These are phyloP conservation scores for Claviceps africana DNA, from an alignment of 2,329 filamentous ascomycete species.

Conservation along the genomic window DNA sequence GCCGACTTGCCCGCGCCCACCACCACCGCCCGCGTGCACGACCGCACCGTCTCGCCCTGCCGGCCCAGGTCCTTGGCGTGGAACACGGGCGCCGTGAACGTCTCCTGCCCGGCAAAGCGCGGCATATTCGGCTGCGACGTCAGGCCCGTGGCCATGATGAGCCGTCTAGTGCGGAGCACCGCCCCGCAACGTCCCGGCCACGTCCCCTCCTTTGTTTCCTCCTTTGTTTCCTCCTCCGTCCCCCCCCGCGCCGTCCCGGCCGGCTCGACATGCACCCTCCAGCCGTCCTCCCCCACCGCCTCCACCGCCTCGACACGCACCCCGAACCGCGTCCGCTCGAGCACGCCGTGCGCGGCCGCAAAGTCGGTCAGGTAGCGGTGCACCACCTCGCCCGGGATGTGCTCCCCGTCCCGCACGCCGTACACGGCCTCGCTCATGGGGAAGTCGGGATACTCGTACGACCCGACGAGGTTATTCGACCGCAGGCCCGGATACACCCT, in stretches of 20 bases:
- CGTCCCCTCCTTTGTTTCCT: not conserved
- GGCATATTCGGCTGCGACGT: slow-evolving; percentile 31
- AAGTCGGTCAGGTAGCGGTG: slow-evolving; percentile 24
- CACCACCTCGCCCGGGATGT: slow-evolving; percentile 23
- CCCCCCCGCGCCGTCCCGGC: not conserved
- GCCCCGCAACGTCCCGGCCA: not conserved
- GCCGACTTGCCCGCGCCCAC: slow-evolving; percentile 45
- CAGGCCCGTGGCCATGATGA: slow-evolving; percentile 37
- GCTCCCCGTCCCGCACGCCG: slow-evolving; percentile 18
- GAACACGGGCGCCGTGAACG: slow-evolving; percentile 25
- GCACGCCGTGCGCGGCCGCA: slow-evolving; percentile 32
- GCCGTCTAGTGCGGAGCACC: slow-evolving; percentile 13
- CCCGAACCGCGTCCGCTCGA: slow-evolving; percentile 32
- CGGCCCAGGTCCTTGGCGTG: slow-evolving; percentile 29
- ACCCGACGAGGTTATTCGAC: slow-evolving; percentile 49
- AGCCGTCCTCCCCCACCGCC: slow-evolving; percentile 8
- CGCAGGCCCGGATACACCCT: slow-evolving; percentile 47
- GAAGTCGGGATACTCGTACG: slow-evolving; percentile 50
- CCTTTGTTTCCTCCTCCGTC: not conserved
- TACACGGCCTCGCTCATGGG: slow-evolving; percentile 39
- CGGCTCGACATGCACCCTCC: slow-evolving; percentile 7
- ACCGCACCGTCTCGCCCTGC: slow-evolving; percentile 17
- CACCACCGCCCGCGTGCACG: slow-evolving; percentile 26
- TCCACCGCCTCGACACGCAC: slow-evolving; percentile 33
- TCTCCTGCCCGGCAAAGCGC: slow-evolving; percentile 20